Base-by-base conservation (phyloP, 202 grass and related monocot genomes). In the Setaria viridis region DNA sequence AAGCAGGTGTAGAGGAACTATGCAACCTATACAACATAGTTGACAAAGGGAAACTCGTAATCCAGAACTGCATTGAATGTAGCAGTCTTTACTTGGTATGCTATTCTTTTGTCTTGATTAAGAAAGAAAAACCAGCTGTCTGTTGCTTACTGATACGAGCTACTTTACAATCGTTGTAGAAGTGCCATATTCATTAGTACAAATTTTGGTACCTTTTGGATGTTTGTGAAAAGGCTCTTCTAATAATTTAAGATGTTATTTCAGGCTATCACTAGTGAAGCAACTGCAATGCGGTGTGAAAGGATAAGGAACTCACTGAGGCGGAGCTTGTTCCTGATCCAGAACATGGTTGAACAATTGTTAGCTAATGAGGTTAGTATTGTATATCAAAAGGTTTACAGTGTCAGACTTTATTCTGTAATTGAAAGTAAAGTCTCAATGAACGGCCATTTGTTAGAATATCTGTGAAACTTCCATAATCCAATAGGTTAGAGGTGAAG, bases 41-140 rank as follows among this genome's bases (percentile, higher is more conserved):
- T 84, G 96, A 94, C 37, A 99, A 95, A 91, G 93, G 93, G 32
- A 91, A 80, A 79, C 85, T 87, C 34, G 84, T 99, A 85, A 91
- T 86, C 77, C 82, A 92, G 79, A 77, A 95, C 46, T 94, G 91
- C 79, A 43, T 62, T 7, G 96, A 95, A 63, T 87, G 86, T 70
- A 99, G 96, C 84, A 99, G 91, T 66, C 90, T 99, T 67, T 99
- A 99, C 77, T 81, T 99, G 96, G 96, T 99, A 99, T 35, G 53
- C 13, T 48, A 72, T 50, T 73, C 29, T 50, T 53, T 82, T 67
- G 51, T 70, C 9, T 87, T 76, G 9, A 49, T 76, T 13, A 63
- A 16, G 15, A 64, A 64, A 15, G 0, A 64, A 47, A 47, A 7
- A 29, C 7, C n/a, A 30, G 7, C 11, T 72, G 15, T 12, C 16